phyloP scores from a whole-genome alignment of 1,284 basidiomycete species.

The Neotropicomus parvogracilis region DNA sequence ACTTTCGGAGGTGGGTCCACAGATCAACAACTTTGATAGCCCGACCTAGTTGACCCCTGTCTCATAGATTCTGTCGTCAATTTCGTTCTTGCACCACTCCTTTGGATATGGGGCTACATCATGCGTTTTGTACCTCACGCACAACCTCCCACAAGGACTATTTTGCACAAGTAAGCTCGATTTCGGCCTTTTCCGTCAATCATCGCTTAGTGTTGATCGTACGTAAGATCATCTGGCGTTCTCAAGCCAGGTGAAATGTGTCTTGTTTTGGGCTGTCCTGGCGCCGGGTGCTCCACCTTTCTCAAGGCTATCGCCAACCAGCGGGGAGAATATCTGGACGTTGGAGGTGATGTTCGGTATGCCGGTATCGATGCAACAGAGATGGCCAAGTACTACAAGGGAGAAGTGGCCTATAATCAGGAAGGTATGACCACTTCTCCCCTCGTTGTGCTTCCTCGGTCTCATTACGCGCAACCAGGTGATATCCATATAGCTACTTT shows the following conservation, averaged over 20 bases:
- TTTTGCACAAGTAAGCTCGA: slow-evolving; percentile 60
- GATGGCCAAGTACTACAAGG: slow-evolving; percentile 68
- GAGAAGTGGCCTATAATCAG: slow-evolving; percentile 84
- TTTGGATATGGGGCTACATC: slow-evolving; percentile 48
- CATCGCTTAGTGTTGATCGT: slow-evolving; percentile 23
- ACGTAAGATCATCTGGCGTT: slow-evolving; percentile 63
- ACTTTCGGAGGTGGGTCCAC: slow-evolving; percentile 54
- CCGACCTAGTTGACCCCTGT: not conserved
- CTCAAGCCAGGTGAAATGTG: slow-evolving; percentile 43
- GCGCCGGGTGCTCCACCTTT: slow-evolving; percentile 78
- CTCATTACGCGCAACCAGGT: slow-evolving; percentile 35
- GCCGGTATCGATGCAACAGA: slow-evolving; percentile 66
- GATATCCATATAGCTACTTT: slow-evolving; percentile 77
- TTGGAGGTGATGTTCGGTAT: slow-evolving; percentile 69
- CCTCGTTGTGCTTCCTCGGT: not conserved
- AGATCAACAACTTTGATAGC: slow-evolving; percentile 3
- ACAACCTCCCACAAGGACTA: slow-evolving; percentile 51
- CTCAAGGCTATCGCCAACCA: slow-evolving; percentile 76
- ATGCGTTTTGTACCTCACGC: slow-evolving; percentile 55
- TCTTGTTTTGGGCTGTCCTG: slow-evolving; percentile 80
- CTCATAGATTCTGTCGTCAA: slow-evolving; percentile 55
- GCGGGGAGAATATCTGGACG: slow-evolving; percentile 54
- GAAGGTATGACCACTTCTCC: slow-evolving; percentile 45
- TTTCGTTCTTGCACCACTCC: slow-evolving; percentile 55
- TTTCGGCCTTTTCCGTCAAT: too few relatives aligned